Base-by-base conservation (phyloP, 495 filamentous ascomycete species). In the Articulospora tetracladia region DNA sequence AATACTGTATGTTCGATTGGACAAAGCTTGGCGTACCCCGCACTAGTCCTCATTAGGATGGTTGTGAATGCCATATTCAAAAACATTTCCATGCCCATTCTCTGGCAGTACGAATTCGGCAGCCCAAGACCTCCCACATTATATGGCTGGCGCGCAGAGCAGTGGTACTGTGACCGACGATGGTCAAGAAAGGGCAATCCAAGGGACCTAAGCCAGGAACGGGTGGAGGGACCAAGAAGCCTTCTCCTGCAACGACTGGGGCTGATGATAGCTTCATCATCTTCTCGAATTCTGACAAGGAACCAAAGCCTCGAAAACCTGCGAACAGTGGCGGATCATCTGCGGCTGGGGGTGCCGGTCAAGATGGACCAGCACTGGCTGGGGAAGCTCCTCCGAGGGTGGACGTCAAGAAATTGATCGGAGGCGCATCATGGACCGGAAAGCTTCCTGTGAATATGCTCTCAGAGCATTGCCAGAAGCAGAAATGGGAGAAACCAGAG, bases 391-490 rank as follows among this genome's bases (percentile, higher is more conserved):
- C 84, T 22, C 92, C 92, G 60, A 89, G 88, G 65, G 90, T 91
- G 36, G 86, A 90, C 28, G 86, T 91, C 55, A 89, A 92, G 73
- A 86, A 90, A 63, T 75, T 98, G 58, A 96, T 98, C 71, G 95
- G 91, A 52, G 94, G 94, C 52, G 84, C 90, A 64, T 97, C 92
- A 69, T 98, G 95, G 95, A 98, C 94, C 0, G 94, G 94, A 34
- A 98, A 98, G 71, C 74, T 98, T 36, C 94, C 94, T 2, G 89
- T 96, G 54, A 94, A 93, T 69, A 79, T 98, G 69, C 85, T 98
- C 57, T 87, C 88, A 19, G 94, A 98, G 79, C 91, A 96, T 76
- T 95, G 90, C 68, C 91, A 96, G 72, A 93, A 92, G 74, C 89
- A 93, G 73, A 91, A 90, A 68, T 98, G 94, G 94, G 87, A 89